Conservation (phyloP, 164 flowering plant species). For the Magnolia sinica region DNA sequence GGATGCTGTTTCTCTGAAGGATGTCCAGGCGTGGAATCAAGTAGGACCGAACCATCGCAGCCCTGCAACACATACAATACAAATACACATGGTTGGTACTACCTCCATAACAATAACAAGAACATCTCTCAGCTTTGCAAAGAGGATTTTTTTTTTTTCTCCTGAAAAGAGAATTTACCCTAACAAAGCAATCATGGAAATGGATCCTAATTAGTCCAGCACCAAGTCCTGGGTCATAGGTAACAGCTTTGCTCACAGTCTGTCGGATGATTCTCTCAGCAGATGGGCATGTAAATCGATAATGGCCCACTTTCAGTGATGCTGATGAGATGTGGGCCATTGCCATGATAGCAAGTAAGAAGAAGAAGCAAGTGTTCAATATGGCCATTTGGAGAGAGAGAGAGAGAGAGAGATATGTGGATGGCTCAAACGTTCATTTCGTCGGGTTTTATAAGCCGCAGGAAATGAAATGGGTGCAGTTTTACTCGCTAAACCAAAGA, state of each 20-base stretch:
- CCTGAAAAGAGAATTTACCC: not conserved
- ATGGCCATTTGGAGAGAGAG: not conserved
- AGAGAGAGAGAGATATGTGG: not conserved
- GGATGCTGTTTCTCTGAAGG: conserved; percentile 38
- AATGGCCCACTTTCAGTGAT: conserved; percentile 19
- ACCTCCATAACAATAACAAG: not conserved
- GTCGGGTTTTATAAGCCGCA: not conserved
- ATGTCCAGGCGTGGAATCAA: conserved; percentile 39
- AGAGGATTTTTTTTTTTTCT: not conserved
- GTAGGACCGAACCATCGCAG: conserved; percentile 53
- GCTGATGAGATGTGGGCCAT: not conserved
- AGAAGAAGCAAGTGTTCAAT: not conserved
- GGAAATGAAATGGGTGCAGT: not conserved
- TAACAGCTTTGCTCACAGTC: conserved; percentile 29
- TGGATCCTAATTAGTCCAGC: conserved; percentile 62
- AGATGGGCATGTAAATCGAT: conserved; percentile 15
- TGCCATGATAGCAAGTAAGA: not conserved
- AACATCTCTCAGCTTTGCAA: not conserved
- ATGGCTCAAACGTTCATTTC: not conserved
- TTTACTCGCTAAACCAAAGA: conserved; percentile 1
- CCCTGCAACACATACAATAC: conserved; percentile 30
- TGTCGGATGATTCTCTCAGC: conserved; percentile 24
- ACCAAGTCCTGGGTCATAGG: conserved; percentile 36
- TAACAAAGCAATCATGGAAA: conserved; percentile 68
- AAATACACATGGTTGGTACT: not conserved